phyloP scores from a whole-genome alignment of 2,329 filamentous ascomycete genomes.

The Trichoderma semiorbis region DNA sequence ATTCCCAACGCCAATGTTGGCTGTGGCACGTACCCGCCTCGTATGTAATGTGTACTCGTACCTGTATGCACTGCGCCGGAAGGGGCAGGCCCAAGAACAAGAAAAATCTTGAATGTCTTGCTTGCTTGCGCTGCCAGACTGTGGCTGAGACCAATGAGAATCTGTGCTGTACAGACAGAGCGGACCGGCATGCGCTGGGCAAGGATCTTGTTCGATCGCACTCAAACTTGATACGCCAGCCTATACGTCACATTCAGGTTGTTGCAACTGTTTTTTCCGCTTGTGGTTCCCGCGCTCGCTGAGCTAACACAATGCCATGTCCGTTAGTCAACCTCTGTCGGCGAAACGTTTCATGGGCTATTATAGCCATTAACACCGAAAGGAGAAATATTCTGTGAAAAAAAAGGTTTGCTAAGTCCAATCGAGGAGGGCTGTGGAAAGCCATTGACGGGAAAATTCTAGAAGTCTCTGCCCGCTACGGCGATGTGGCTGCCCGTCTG shows the following conservation, averaged over 20 bases:
- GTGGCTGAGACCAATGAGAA: constrained; percentile 15
- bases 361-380: not conserved
- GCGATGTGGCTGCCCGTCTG: not conserved
- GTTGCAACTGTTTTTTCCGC: not conserved
- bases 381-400: not conserved
- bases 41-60: not conserved
- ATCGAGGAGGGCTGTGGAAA: not conserved
- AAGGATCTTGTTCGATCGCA: constrained; percentile 2
- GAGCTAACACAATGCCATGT: not conserved
- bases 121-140: not conserved
- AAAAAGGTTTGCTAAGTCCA: not conserved
- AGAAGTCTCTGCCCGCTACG: not conserved
- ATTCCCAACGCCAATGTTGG: not conserved
- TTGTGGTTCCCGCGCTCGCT: not conserved
- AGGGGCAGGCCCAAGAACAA: not conserved
- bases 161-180: not conserved
- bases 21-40: not conserved
- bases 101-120: not conserved
- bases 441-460: not conserved
- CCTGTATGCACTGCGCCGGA: not conserved
- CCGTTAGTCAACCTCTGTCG: not conserved
- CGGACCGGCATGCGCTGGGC: not conserved
- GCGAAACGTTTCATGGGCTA: not conserved
- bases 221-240: not conserved
- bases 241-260: constrained; percentile 4